phyloP scores from a whole-genome alignment of 2,329 filamentous ascomycete species.

The Dryadomyces quercus-mongolicae region DNA sequence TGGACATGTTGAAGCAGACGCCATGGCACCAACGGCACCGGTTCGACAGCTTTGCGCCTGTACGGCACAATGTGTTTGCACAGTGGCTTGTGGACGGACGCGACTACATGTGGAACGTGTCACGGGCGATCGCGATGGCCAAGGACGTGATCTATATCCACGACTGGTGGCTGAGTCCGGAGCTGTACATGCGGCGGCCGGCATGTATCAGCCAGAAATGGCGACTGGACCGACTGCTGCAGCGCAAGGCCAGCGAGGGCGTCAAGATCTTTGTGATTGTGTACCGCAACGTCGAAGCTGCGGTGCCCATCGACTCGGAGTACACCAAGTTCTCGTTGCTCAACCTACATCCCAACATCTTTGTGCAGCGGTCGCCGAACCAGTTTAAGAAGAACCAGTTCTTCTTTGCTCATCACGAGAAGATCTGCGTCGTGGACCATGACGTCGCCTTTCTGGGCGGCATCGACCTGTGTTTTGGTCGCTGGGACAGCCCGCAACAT shows the following conservation, averaged over 20 bases:
- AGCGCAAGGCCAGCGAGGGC: constrained; percentile 84
- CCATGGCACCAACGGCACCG: constrained; percentile 74
- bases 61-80: constrained; percentile 74
- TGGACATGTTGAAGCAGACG: constrained; percentile 71
- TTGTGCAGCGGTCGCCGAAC: constrained; percentile 90
- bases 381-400: constrained; percentile 99
- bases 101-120: constrained; percentile 99
- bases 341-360: constrained; percentile 91
- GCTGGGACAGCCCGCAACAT: constrained; percentile 95
- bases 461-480: constrained; percentile 90
- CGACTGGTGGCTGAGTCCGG: constrained; percentile 93
- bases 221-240: constrained; percentile 85
- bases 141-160: constrained; percentile 98
- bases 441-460: constrained; percentile 92
- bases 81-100: constrained; percentile 95
- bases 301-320: constrained; percentile 94
- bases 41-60: constrained; percentile 87
- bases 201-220: constrained; percentile 96
- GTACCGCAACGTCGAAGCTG: constrained; percentile 94
- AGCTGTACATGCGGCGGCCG: constrained; percentile 87
- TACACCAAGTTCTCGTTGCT: constrained; percentile 95
- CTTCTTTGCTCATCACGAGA: constrained; percentile 98
- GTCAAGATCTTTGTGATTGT: constrained; percentile 98
- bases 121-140: constrained; percentile 90
- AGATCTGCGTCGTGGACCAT: constrained; percentile 93